Conservation (phyloP, 176 grass and related monocot genomes). For the Hordeum vulgare region DNA sequence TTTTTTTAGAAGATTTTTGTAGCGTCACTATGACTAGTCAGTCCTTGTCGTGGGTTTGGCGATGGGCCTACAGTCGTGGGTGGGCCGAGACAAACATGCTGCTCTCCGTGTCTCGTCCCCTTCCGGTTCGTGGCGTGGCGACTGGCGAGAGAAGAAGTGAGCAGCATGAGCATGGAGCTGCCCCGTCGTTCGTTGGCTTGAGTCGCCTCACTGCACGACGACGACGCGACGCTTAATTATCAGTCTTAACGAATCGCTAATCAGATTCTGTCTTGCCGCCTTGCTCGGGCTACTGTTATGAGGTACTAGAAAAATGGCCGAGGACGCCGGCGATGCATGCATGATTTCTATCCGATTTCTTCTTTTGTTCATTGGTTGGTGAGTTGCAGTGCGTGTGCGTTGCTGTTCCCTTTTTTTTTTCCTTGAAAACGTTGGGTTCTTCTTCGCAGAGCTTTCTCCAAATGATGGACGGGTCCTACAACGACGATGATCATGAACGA, state of each 20-base stretch:
- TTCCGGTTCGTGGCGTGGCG: neutral
- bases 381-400: too few species aligned
- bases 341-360: too few species aligned
- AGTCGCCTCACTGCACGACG: neutral
- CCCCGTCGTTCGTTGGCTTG: neutral
- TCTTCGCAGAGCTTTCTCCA: neutral
- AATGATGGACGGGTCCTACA: neutral
- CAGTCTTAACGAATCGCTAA: neutral
- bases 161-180: neutral
- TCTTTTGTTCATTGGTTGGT: too few species aligned
- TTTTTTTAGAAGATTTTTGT: too few species aligned
- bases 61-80: neutral
- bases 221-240: neutral
- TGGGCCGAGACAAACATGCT: neutral
- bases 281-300: neutral
- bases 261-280: neutral
- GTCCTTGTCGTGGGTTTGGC: neutral
- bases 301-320: neutral
- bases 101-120: neutral
- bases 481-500: neutral
- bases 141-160: neutral
- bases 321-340: neutral
- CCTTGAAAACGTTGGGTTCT: neutral
- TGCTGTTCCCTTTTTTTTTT: neutral
- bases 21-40: too few species aligned